phyloP scores from a whole-genome alignment of 2,329 filamentous ascomycete genomes.

The Myriosclerotinia duriaeana region DNA sequence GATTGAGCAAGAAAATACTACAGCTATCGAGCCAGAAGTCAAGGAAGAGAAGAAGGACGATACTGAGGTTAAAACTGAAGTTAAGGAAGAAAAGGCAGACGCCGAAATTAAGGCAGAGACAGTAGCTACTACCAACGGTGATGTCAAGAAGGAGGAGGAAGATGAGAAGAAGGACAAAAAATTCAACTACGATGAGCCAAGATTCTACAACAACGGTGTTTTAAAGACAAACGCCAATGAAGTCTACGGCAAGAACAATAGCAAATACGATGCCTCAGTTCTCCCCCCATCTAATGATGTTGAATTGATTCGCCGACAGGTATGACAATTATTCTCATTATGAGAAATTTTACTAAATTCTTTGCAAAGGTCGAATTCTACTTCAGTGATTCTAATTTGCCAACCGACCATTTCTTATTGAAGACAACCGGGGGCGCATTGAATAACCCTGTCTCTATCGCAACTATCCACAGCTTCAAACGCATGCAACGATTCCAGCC shows the following conservation, averaged over 20 bases:
- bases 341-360: constrained; percentile 20
- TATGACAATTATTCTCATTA: constrained; percentile 38
- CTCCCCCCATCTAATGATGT: constrained; percentile 60
- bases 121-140: constrained; percentile 22
- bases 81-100: constrained; percentile 23
- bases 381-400: constrained; percentile 88
- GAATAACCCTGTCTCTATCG: constrained; percentile 79
- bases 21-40: constrained; percentile 23
- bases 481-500: constrained; percentile 96
- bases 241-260: constrained; percentile 44
- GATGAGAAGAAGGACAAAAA: constrained; percentile 19
- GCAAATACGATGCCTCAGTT: constrained; percentile 57
- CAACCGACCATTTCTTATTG: constrained; percentile 85
- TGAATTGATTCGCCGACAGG: constrained; percentile 66
- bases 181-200: constrained; percentile 20
- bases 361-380: constrained; percentile 81
- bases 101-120: constrained; percentile 18
- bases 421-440: constrained; percentile 71
- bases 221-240: constrained; percentile 35
- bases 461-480: constrained; percentile 81
- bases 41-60: constrained; percentile 26
- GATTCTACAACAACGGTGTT: constrained; percentile 31
- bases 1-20: constrained; percentile 23
- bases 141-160: constrained; percentile 24
- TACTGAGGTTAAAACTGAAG: constrained; percentile 22